Base-by-base conservation (phyloP, 306 rosid species). In the Pyrus pyrifolia region DNA sequence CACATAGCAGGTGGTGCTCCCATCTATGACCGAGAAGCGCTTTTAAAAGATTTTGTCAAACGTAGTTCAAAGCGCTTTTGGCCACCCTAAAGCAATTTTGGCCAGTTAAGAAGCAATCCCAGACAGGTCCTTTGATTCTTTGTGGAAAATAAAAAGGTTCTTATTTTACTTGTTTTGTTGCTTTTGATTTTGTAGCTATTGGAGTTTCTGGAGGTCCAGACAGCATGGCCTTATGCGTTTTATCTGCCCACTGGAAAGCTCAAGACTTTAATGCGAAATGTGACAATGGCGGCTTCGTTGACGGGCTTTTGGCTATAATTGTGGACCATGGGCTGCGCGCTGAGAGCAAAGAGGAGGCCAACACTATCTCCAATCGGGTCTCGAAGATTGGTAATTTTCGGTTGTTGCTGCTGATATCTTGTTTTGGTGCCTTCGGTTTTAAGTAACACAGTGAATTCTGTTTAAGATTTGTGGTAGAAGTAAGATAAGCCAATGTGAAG, bases 161-260 rank as follows among this genome's bases (percentile, higher is more conserved):
- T 35, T 18, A 21, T 30, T 63, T 30, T 63, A 2, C 33, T 63
- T 29, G 3, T 30, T 60, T 11, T 9, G 21, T 33, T 33, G 69
- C 3, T 84, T 30, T 30, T 30, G 2, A 72, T 66, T 66, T 31
- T 57, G 38, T 78, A 95, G 97, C 97, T 74, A 62, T 95, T 85
- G 99, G 97, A 76, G 99, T 95, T 42, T 92, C 97, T n/a, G 99
- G 99, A 77, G 99, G 99, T 71, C 97, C 97, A 55, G 99, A 95
- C 70, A 95, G 99, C 75, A 82, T 90, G 86, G 99, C 69, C 13
- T 71, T 29, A 29, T 2, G 30, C 30, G 30, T 29, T 29, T 29
- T 29, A 29, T 29, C 30, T 29, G 30, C 30, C 30, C 30, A 29
- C 30, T 29, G 30, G 30, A 29, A 29, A 29, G 30, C 30, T 29